These are phyloP conservation scores for Claviceps monticola DNA, from an alignment of 2,329 filamentous ascomycete species.

Conservation along the genomic window DNA sequence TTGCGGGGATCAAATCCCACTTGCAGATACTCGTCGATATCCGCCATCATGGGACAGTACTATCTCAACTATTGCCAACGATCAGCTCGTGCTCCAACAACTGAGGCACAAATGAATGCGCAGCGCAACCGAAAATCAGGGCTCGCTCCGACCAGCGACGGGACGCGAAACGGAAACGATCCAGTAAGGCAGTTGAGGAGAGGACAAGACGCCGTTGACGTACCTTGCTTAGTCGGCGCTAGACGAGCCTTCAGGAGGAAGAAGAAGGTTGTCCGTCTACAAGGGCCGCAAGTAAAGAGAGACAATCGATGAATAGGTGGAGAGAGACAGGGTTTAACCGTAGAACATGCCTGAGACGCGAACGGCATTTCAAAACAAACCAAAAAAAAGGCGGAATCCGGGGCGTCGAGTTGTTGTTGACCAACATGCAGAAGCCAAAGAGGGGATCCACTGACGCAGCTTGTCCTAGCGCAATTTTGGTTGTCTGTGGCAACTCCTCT, in stretches of 20 bases:
- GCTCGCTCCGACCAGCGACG: neutral
- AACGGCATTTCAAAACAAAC: neutral
- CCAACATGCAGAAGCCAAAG: neutral
- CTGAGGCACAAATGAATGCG: neutral
- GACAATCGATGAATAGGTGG: neutral
- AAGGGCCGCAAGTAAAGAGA: conserved; percentile 4
- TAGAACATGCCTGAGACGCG: neutral
- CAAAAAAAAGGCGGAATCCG: neutral
- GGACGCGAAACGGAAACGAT: conserved; percentile 4
- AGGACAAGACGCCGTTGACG: neutral
- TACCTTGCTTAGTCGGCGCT: neutral
- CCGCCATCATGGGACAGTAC: conserved; percentile 33
- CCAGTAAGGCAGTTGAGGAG: conserved; percentile 2
- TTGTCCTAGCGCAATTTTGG: conserved; percentile 17
- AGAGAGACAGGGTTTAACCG: neutral
- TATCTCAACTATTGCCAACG: conserved; percentile 1
- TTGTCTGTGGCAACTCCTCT: conserved; percentile 25
- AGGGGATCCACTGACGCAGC: conserved; percentile 19
- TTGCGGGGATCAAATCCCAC: conserved; percentile 71
- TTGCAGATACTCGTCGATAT: conserved; percentile 72
- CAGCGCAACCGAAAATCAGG: neutral
- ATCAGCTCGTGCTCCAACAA: neutral
- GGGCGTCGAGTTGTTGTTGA: conserved; percentile 5
- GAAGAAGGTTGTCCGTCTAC: neutral
- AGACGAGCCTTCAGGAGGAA: neutral